Evolutionary conservation across 106 monocot genomes (phyloP).

Genomic region (Dendrobium officinale): DNA sequence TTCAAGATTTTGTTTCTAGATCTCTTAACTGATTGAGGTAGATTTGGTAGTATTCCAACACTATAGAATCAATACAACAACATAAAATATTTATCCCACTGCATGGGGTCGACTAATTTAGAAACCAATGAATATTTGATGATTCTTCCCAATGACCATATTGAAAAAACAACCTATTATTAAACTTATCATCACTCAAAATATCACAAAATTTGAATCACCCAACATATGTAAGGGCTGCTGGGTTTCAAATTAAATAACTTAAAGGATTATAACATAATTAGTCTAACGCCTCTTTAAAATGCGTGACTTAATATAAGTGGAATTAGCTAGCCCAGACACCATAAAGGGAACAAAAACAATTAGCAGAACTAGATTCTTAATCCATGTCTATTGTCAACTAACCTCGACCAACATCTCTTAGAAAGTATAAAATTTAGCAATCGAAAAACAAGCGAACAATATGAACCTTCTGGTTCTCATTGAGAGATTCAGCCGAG

Average conservation of each 20-base stretch:
- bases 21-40: no score
- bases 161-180: background rate
- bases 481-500: conserved; percentile 30
- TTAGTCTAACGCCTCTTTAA: background rate
- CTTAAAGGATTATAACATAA: background rate
- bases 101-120: no score
- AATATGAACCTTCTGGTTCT: conserved; percentile 43
- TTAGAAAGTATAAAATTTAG: background rate
- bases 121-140: background rate
- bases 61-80: background rate
- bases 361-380: background rate
- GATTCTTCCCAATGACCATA: no score
- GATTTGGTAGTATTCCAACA: no score
- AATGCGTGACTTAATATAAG: background rate
- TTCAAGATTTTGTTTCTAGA: no score
- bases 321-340: background rate
- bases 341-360: background rate
- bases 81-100: background rate
- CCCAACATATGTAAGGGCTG: background rate
- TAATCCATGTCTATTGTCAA: conserved; percentile 13
- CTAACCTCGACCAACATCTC: conserved; percentile 14
- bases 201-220: background rate
- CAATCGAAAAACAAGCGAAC: background rate
- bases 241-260: background rate
- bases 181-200: conserved; percentile 1